These are phyloP conservation scores for Trichosporon sp. DNA, from an alignment of 1,284 basidiomycete genomes.

Conservation along the genomic window DNA sequence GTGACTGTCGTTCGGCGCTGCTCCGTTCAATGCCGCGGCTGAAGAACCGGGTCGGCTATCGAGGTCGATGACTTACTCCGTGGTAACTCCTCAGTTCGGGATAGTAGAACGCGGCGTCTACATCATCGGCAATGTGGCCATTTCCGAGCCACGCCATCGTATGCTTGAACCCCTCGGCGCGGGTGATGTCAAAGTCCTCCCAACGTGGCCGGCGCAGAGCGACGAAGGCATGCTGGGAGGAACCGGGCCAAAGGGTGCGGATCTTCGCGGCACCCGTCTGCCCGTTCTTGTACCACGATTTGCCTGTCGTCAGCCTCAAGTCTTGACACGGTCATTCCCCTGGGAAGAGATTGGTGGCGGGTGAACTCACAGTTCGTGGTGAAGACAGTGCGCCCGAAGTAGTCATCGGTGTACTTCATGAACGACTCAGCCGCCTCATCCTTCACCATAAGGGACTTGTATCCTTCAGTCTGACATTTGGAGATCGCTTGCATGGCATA, in stretches of 20 bases:
- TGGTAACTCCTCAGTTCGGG: slow-evolving; percentile 1
- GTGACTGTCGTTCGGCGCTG: background rate
- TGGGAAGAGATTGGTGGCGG: no score
- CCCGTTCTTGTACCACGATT: slow-evolving; percentile 28
- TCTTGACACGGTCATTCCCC: no score
- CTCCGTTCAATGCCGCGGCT: background rate
- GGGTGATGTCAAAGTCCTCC: slow-evolving; percentile 34
- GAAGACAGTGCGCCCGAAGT: slow-evolving; percentile 28
- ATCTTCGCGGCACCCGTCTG: slow-evolving; percentile 5
- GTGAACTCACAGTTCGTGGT: slow-evolving; percentile 18
- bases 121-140: slow-evolving; percentile 7
- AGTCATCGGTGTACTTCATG: slow-evolving; percentile 28
- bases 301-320: background rate
- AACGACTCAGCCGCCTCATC: slow-evolving; percentile 29
- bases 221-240: slow-evolving; percentile 18
- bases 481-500: slow-evolving; percentile 16
- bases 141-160: slow-evolving; percentile 17
- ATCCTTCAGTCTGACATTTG: slow-evolving; percentile 14
- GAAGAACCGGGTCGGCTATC: background rate
- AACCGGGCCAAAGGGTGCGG: slow-evolving; percentile 24
- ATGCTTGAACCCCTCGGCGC: slow-evolving; percentile 6
- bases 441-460: slow-evolving; percentile 24
- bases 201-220: slow-evolving; percentile 31
- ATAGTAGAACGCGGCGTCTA: slow-evolving; percentile 12
- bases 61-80: background rate